phyloP scores from a whole-genome alignment of 192 early-diverging fungal genomes.

The Linderina pennispora region DNA sequence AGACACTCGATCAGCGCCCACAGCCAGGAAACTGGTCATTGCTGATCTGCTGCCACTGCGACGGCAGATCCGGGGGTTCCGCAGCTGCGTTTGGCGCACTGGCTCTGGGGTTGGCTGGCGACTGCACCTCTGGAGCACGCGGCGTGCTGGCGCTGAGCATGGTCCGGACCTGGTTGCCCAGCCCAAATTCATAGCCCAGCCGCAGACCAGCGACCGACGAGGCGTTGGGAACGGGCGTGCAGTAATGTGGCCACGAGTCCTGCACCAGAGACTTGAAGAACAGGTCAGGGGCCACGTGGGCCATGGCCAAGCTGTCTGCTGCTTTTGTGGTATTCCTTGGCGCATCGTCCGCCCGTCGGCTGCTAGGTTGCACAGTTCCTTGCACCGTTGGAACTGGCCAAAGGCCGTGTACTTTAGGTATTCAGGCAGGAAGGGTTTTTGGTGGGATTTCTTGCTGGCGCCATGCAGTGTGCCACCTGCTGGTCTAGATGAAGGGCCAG shows the following conservation, averaged over 20 bases:
- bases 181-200: slow-evolving; percentile 24
- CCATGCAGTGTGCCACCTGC: too few relatives aligned
- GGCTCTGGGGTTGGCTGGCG: neutral
- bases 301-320: neutral
- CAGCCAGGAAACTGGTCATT: too few relatives aligned
- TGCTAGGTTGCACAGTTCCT: too few relatives aligned
- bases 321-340: neutral
- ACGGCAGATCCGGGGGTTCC: slow-evolving; percentile 11
- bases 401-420: slow-evolving; percentile 39
- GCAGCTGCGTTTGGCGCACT: neutral
- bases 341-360: neutral
- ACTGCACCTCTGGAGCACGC: neutral
- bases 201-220: slow-evolving; percentile 26
- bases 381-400: slow-evolving; percentile 13
- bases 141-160: neutral
- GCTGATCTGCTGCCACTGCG: slow-evolving; percentile 18
- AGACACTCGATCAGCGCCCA: slow-evolving; percentile 19
- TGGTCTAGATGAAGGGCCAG: too few relatives aligned
- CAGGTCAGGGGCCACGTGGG: slow-evolving; percentile 26
- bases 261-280: slow-evolving; percentile 41
- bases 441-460: slow-evolving; percentile 4
- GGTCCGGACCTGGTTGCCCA: neutral
- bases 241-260: slow-evolving; percentile 47
- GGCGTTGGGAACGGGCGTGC: slow-evolving; percentile 28
- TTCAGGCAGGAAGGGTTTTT: slow-evolving; percentile 19